Evolutionary conservation across 129 eudicot genomes (phyloP).

Genomic region (Deinandra increscens): DNA sequence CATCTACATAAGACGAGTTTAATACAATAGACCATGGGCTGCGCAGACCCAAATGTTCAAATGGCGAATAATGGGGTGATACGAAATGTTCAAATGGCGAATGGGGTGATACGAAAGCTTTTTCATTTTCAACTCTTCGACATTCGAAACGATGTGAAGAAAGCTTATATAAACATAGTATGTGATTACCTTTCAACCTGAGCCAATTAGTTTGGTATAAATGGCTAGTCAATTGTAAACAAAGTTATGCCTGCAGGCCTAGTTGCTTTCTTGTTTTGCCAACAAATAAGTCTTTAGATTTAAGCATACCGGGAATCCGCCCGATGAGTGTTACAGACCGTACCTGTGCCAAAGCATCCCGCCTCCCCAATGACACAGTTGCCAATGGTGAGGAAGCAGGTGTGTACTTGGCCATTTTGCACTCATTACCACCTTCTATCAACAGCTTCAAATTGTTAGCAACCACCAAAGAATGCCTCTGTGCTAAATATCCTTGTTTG

Average conservation of each 20-base stretch:
- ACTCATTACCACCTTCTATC: slow-evolving; percentile 36
- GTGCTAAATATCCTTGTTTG: slow-evolving; percentile 75
- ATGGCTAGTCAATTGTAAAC: background rate
- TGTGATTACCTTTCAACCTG: background rate
- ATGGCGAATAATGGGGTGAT: too few species aligned
- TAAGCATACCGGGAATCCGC: slow-evolving; percentile 63
- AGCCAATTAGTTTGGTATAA: slow-evolving; percentile 14
- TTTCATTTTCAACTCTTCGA: too few species aligned
- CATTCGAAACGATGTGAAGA: too few species aligned
- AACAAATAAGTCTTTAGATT: slow-evolving; percentile 77
- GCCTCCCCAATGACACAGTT: slow-evolving; percentile 59
- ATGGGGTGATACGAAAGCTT: too few species aligned
- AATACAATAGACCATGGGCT: background rate
- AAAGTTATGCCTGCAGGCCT: slow-evolving; percentile 44
- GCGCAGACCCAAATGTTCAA: background rate
- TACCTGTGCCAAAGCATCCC: slow-evolving; percentile 50
- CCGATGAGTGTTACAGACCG: slow-evolving; percentile 47
- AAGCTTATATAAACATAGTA: too few species aligned
- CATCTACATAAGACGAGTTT: slow-evolving; percentile 3
- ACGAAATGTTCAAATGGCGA: background rate
- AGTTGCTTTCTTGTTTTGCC: slow-evolving; percentile 58
- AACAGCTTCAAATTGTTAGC: slow-evolving; percentile 53
- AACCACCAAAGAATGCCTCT: slow-evolving; percentile 49
- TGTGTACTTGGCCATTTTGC: slow-evolving; percentile 41
- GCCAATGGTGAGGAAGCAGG: slow-evolving; percentile 55